phyloP scores from a whole-genome alignment of 306 rosid genomes.

The Abrus pulchellus region DNA sequence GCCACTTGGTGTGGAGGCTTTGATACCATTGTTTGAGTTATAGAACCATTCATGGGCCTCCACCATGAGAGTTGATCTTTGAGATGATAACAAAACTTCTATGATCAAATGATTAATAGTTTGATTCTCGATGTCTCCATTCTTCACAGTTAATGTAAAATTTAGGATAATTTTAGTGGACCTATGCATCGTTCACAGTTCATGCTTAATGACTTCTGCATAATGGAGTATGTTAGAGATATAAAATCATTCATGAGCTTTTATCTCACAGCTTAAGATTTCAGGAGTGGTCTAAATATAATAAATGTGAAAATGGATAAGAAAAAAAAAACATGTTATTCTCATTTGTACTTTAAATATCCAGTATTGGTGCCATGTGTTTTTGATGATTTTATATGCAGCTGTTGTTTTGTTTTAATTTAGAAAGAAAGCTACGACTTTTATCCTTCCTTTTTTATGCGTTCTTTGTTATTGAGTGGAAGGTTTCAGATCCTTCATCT shows the following conservation, averaged over 20 bases:
- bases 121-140: not conserved
- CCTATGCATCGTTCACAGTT: not conserved
- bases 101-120: not conserved
- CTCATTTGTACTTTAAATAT: not conserved
- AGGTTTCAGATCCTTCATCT: constrained; percentile 21
- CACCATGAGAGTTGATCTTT: not conserved
- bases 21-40: not conserved
- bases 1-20: not conserved
- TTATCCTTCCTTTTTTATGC: not conserved
- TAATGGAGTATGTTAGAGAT: not conserved
- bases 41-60: not conserved
- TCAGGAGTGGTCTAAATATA: not conserved
- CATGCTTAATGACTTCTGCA: not conserved
- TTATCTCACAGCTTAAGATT: not conserved
- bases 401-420: not conserved
- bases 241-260: not conserved
- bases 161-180: not conserved
- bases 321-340: constrained; percentile 1
- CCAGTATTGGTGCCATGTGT: not conserved
- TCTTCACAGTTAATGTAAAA: not conserved
- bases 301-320: constrained; percentile 15
- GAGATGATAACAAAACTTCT: not conserved
- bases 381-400: constrained; percentile 29
- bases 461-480: constrained; percentile 14
- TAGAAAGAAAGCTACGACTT: not conserved